These are phyloP conservation scores for Pseudogymnoascus sp. DNA, from an alignment of 2,329 filamentous ascomycete genomes.

Conservation along the genomic window DNA sequence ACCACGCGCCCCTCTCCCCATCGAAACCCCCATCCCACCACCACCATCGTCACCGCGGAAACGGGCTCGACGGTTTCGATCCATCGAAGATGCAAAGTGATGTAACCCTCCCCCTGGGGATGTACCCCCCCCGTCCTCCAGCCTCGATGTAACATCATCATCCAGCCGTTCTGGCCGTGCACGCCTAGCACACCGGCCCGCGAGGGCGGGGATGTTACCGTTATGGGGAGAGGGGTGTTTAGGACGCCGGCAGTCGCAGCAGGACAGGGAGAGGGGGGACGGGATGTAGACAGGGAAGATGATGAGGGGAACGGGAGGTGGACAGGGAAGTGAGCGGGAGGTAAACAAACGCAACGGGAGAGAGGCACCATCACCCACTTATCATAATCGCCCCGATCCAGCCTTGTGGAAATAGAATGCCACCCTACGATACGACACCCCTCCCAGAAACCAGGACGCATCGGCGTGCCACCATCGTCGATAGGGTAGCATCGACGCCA, in stretches of 20 bases:
- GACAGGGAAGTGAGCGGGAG: background rate
- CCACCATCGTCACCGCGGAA: background rate
- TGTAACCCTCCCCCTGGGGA: background rate
- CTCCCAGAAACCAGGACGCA: background rate
- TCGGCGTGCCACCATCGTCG: background rate
- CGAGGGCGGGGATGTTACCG: background rate
- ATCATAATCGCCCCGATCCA: background rate
- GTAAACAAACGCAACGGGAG: background rate
- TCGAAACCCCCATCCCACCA: background rate
- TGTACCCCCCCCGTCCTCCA: background rate
- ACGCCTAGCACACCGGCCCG: background rate
- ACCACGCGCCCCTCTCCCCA: background rate
- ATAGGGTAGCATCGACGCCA: background rate
- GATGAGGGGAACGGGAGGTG: too few relatives aligned
- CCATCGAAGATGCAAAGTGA: background rate
- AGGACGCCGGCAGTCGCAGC: background rate
- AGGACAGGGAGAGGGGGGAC: background rate
- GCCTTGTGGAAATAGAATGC: background rate
- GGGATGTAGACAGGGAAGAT: background rate
- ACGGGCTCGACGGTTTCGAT: background rate
- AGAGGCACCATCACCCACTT: background rate
- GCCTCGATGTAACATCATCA: background rate
- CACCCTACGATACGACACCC: background rate
- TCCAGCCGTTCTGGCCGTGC: background rate
- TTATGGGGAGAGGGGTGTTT: background rate